Base-by-base conservation (phyloP, 129 eudicot genomes). In the Flaveria trinervia region DNA sequence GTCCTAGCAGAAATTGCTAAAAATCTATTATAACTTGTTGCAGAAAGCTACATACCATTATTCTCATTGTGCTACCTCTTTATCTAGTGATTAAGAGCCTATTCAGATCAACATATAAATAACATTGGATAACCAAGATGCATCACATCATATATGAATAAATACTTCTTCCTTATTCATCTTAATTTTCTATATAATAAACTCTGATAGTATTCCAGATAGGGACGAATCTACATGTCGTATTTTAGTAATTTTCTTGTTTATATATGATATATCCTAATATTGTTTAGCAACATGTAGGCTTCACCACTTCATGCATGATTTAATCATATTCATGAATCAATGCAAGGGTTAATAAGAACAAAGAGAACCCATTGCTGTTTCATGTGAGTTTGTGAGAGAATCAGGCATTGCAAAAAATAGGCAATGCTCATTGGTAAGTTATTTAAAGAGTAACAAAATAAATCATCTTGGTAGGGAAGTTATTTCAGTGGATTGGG, bases 131-230 rank as follows among this genome's bases (percentile, higher is more conserved):
- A 22, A 22, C 9, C 41, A 11, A 22, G 20, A 45, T 69, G 22
- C 5, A 69, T 69, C 73, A 69, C 73, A 69, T 5, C 0, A 26
- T 11, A 15, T 48, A 70, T 70, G 74, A 70, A 26, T 48, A 49
- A 15, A 22, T 1, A 1, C 15, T 13, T 46, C n/a, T 46, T 49
- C 64, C 28, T 60, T 9, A 17, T 61, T 74, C 16, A n/a, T 39
- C 18, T 16, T 14, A 6, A 33, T 22, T 57, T 74, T 20, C 69
- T 73, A 25, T 7, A 73, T 14, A 68, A 57, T 41, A 9, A 20
- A 41, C 56, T 72, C 50, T 73, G 25, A 73, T 22, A 36, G 25
- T 43, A 15, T 22, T 59, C 33, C 33, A 56, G 18, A 9, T 12
- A 73, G 17, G 18, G 36, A 69, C 55, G 67, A 13, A 3, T 41